Evolutionary conservation across 805 yeast genomes (phyloP), one percentile per base, ranked within the genome.

Genomic region (Starmerella vitae): DNA sequence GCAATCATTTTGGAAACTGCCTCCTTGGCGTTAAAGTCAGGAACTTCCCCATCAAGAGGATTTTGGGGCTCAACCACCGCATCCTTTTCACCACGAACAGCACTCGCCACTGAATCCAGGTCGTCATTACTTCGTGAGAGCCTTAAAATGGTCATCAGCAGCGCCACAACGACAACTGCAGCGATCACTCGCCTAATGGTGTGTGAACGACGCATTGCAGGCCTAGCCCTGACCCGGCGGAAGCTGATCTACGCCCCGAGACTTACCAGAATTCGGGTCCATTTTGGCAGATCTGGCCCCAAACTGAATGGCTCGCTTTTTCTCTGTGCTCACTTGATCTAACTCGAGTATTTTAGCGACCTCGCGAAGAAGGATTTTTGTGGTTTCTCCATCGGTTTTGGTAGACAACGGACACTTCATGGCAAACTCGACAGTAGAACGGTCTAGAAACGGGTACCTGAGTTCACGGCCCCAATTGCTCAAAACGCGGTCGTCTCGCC

Each of bases 211-310:
- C 44, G 22, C 44, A 41, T 41, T 21, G 14, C 5, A 21, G 9
- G 22, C 19, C 8, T 20, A 20, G 33, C 14, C 7, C 10, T 8
- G 26, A 12, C 12, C 12, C 26, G 7, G 26, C 26, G n/a, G n/a
- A 13, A 43, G 25, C 13, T 27, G 19, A 17, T 45, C 39, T 12
- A 86, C 79, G 0, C 97, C 97, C 51, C 75, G 78, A 30, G 71
- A 65, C 49, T 74, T 78, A 3, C 86, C 78, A 32, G 78, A 72
- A 1, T 88, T 88, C 3, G 74, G 67, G 45, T 80, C 86, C 78
- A 91, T 74, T 58, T 88, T 93, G 1, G 99, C 98, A 54, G 94
- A 78, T 46, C 80, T 76, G 0, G 97, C 82, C 0, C 99, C 99
- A 58, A 91, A 91, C 55, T 91, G 98, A 44, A 91, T 85, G 0